phyloP scores from a whole-genome alignment of 495 filamentous ascomycete genomes.

The Tuber borchii region DNA sequence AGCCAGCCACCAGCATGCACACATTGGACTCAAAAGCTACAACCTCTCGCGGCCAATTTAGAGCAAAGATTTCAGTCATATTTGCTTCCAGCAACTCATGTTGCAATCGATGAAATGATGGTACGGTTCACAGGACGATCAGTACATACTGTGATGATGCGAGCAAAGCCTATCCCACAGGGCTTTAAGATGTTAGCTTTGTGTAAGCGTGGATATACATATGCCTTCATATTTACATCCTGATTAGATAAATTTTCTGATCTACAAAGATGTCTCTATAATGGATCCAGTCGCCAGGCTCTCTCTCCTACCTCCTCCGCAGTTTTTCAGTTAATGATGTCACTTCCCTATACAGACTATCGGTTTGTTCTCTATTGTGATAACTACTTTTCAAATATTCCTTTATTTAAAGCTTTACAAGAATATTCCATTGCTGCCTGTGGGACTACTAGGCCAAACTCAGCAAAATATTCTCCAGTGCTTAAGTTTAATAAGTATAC shows the following conservation, averaged over 20 bases:
- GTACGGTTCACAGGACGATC: no score
- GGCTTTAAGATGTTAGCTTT: no score
- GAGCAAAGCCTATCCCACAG: no score
- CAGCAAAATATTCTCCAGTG: background rate
- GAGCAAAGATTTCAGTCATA: no score
- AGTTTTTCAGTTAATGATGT: background rate
- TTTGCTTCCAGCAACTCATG: no score
- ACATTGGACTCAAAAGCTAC: no score
- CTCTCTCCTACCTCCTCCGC: background rate
- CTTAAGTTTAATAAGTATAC: constrained; percentile 2
- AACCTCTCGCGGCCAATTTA: no score
- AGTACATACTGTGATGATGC: no score
- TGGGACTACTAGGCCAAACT: background rate
- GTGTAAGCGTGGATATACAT: constrained; percentile 3
- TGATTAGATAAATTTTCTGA: constrained; percentile 1
- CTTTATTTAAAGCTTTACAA: background rate
- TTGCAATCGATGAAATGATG: no score
- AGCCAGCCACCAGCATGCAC: no score
- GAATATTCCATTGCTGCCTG: constrained; percentile 8
- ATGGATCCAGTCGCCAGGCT: background rate
- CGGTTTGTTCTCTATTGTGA: constrained; percentile 15
- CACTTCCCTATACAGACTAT: background rate
- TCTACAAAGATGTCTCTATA: background rate
- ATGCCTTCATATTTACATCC: background rate
- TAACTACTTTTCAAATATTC: constrained; percentile 17